phyloP scores from a whole-genome alignment of 78 protist genomes.

The Polysphondylium violaceum region DNA sequence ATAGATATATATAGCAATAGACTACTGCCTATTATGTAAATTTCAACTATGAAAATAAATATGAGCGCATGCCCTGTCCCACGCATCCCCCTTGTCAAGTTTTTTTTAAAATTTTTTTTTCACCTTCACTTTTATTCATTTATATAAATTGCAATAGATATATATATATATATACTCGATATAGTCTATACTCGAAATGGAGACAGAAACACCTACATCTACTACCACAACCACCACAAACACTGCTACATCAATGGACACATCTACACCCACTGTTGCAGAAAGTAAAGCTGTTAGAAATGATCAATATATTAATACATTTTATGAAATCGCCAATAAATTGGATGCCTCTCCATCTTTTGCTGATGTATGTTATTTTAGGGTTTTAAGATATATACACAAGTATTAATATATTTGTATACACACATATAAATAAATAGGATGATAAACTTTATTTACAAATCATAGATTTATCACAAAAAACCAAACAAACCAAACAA shows the following conservation, averaged over 20 bases:
- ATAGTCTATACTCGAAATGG: neutral
- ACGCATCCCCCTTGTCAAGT: no score
- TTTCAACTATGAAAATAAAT: no score
- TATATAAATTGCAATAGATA: neutral
- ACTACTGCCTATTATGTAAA: no score
- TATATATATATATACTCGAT: neutral
- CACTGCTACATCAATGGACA: neutral
- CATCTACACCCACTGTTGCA: neutral
- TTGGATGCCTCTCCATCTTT: conserved; percentile 52
- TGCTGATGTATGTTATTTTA: conserved; percentile 24
- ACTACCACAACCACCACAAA: neutral
- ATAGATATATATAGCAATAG: neutral
- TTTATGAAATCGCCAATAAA: conserved; percentile 52
- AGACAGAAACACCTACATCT: neutral
- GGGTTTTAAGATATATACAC: neutral
- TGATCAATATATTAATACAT: conserved; percentile 29
- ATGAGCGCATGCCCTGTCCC: no score
- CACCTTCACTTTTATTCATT: neutral
- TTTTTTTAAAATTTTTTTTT: conserved; percentile 1
- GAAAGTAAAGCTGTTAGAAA: conserved; percentile 4
- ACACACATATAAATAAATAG: neutral
- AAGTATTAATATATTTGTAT: neutral
- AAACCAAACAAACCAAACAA: conserved; percentile 53
- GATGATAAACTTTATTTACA: conserved; percentile 23
- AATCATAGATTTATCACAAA: conserved; percentile 20